phyloP scores from a whole-genome alignment of 352 stramenopile species.

The Globisporangium megalacanthum region DNA sequence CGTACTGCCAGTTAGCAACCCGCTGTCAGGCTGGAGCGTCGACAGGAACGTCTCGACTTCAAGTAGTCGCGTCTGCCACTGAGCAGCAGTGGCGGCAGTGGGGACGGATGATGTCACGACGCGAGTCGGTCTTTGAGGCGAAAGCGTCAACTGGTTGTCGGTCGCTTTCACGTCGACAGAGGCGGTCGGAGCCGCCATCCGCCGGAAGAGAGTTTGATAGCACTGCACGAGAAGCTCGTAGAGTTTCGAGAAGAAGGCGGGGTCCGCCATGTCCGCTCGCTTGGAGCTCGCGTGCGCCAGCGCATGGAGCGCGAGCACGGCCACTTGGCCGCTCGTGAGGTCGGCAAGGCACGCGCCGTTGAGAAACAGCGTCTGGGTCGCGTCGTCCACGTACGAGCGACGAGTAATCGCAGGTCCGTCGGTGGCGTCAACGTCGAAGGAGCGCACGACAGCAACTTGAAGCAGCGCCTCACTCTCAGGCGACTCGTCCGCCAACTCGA shows the following conservation, averaged over 20 bases:
- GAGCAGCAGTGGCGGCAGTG: neutral
- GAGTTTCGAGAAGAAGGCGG: constrained; percentile 40
- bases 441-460: constrained; percentile 12
- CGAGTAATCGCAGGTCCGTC: neutral
- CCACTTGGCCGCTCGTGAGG: constrained; percentile 43
- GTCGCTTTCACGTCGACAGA: too few species aligned
- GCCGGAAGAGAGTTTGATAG: constrained; percentile 55
- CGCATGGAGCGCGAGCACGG: constrained; percentile 51
- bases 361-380: constrained; percentile 28
- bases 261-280: constrained; percentile 35
- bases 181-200: constrained; percentile 8
- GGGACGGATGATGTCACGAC: neutral
- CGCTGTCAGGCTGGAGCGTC: constrained; percentile 11
- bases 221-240: constrained; percentile 49
- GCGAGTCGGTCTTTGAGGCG: neutral
- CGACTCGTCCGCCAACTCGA: neutral
- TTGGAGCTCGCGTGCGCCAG: constrained; percentile 25
- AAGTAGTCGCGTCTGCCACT: constrained; percentile 37
- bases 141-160: neutral
- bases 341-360: constrained; percentile 23
- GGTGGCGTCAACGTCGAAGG: neutral
- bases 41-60: constrained; percentile 57
- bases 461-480: constrained; percentile 4
- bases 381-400: constrained; percentile 13
- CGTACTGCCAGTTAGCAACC: neutral